Evolutionary conservation across 164 flowering plant genomes (phyloP).

Genomic region (Santalum album): DNA sequence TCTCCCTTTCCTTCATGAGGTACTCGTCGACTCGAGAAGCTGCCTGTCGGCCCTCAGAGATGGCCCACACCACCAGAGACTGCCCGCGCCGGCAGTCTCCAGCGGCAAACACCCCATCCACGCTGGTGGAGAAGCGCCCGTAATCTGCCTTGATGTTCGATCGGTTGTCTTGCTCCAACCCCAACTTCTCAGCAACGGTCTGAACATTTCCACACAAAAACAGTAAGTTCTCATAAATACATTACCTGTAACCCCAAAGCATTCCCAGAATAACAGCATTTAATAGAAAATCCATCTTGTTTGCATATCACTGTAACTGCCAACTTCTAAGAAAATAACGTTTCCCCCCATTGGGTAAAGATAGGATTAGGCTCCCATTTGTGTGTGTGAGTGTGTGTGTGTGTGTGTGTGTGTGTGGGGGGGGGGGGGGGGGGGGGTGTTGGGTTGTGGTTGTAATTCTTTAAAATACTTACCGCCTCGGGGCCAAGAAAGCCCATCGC

Average conservation of each 20-base stretch:
- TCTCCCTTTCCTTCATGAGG: conserved; percentile 29
- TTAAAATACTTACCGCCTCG: conserved; percentile 59
- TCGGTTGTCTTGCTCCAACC: conserved; percentile 68
- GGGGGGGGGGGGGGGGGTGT: too few species aligned
- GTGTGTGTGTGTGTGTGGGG: too few species aligned
- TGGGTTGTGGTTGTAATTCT: too few species aligned
- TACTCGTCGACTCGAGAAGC: conserved; percentile 82
- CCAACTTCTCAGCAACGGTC: conserved; percentile 69
- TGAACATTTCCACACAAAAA: conserved; percentile 15
- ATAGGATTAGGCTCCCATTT: too few species aligned
- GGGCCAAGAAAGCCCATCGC: conserved; percentile 99
- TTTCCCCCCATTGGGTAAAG: too few species aligned
- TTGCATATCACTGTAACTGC: too few species aligned
- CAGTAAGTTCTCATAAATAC: neutral
- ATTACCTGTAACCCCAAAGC: too few species aligned
- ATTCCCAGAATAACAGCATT: too few species aligned
- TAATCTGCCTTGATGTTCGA: conserved; percentile 92
- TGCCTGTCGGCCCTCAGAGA: conserved; percentile 87
- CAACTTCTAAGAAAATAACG: too few species aligned
- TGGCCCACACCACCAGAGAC: conserved; percentile 98
- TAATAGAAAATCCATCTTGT: too few species aligned
- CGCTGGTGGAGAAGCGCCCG: conserved; percentile 76
- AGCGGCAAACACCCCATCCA: conserved; percentile 90
- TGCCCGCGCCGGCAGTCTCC: conserved; percentile 98
- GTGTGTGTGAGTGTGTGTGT: too few species aligned